Conservation (phyloP, 805 yeast genomes). For the Starmerella tilneyi region DNA sequence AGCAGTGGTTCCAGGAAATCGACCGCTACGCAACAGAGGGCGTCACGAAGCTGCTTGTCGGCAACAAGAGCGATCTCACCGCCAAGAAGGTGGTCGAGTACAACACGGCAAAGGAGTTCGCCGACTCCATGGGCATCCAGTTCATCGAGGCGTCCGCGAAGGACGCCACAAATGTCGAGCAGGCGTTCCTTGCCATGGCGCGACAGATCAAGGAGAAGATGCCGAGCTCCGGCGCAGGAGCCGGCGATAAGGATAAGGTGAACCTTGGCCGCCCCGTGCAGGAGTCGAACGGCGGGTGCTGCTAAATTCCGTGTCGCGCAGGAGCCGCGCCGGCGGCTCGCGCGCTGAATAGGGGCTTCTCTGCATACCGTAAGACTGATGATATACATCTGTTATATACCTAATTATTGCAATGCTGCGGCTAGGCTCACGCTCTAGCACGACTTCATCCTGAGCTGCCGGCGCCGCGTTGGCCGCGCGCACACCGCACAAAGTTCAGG, state of each 20-base stretch:
- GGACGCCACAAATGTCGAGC: conserved; percentile 92
- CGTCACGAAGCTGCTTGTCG: conserved; percentile 88
- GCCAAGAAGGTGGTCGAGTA: conserved; percentile 94
- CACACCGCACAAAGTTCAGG: too few relatives aligned
- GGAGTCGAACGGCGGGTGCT: conserved; percentile 36
- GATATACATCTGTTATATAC: conserved; percentile 1
- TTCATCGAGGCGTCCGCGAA: conserved; percentile 94
- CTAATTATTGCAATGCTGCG: background rate
- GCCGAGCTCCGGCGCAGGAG: conserved; percentile 52
- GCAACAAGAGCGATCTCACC: conserved; percentile 88
- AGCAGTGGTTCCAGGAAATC: conserved; percentile 97
- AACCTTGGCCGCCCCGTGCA: conserved; percentile 36
- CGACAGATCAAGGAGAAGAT: conserved; percentile 94
- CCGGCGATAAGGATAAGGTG: conserved; percentile 36
- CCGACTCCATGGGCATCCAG: conserved; percentile 88
- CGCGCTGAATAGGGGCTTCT: background rate
- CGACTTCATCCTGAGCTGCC: too few relatives aligned
- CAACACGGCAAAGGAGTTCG: conserved; percentile 93
- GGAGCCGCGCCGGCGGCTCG: background rate
- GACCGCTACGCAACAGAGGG: conserved; percentile 98
- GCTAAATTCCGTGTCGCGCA: conserved; percentile 25
- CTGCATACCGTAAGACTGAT: background rate
- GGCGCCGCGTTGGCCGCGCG: too few relatives aligned
- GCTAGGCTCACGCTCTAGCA: too few relatives aligned
- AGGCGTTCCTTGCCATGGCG: conserved; percentile 97